Conservation (phyloP, 352 stramenopile species). For the Phytophthora lateralis region DNA sequence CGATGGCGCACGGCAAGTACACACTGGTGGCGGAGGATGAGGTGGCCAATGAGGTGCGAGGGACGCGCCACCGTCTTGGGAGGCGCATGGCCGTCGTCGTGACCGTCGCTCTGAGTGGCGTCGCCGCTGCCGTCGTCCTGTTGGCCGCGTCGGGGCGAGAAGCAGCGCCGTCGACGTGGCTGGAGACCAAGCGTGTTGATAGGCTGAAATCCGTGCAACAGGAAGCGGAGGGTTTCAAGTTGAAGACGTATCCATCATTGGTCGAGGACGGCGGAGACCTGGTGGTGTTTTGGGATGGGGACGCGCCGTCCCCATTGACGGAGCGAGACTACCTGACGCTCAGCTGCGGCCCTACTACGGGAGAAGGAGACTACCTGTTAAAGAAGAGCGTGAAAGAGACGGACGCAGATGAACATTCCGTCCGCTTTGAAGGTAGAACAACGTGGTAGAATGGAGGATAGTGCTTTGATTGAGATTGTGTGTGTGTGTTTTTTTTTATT, state of each 20-base stretch:
- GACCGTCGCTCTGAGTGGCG: conserved; percentile 17
- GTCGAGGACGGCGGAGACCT: conserved; percentile 58
- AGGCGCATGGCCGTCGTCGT: conserved; percentile 17
- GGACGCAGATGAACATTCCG: conserved; percentile 39
- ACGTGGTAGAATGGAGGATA: background rate
- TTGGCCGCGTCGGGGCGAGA: conserved; percentile 1
- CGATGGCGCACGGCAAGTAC: conserved; percentile 30
- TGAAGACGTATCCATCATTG: conserved; percentile 44
- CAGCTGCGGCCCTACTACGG: conserved; percentile 61
- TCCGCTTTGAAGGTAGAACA: conserved; percentile 53
- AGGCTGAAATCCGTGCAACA: background rate
- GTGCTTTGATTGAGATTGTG: background rate
- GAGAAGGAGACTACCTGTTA: conserved; percentile 49
- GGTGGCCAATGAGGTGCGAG: conserved; percentile 6
- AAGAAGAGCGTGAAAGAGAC: conserved; percentile 42
- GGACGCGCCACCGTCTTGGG: conserved; percentile 2
- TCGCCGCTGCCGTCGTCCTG: conserved; percentile 10
- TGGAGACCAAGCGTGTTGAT: conserved; percentile 8
- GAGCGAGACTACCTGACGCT: conserved; percentile 63
- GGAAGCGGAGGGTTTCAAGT: conserved; percentile 18
- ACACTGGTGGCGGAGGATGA: conserved; percentile 26
- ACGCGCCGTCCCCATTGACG: conserved; percentile 11
- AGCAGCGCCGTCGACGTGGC: background rate
- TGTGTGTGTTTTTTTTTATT: background rate
- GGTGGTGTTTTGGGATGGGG: conserved; percentile 51